phyloP scores from a whole-genome alignment of 257 asterid genomes.

The Anisodus acutangulus region DNA sequence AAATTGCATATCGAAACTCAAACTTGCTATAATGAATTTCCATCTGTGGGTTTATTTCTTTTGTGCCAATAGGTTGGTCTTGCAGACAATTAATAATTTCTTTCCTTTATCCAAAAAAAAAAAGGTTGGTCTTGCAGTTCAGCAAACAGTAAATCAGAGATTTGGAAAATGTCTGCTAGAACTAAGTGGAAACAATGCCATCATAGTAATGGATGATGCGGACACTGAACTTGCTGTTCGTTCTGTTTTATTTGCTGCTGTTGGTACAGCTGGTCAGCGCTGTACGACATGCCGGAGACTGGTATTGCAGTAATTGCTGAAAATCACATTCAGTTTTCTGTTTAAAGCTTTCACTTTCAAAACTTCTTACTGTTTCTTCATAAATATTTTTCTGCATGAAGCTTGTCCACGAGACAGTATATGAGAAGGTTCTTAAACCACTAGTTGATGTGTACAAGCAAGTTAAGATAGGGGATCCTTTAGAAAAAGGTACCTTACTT shows the following conservation, averaged over 20 bases:
- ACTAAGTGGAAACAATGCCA: conserved; percentile 95
- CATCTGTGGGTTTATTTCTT: conserved; percentile 4
- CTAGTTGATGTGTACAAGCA: conserved; percentile 82
- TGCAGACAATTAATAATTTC: no score
- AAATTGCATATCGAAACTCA: not conserved
- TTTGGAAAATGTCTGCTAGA: conserved; percentile 93
- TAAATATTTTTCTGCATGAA: conserved; percentile 40
- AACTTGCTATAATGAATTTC: not conserved
- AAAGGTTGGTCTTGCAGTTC: conserved; percentile 73
- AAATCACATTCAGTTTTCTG: conserved; percentile 27
- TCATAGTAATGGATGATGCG: conserved; percentile 95
- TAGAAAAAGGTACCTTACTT: conserved; percentile 84
- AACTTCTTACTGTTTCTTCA: conserved; percentile 21
- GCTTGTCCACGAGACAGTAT: conserved; percentile 89
- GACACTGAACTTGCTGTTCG: conserved; percentile 91
- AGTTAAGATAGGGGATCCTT: conserved; percentile 89
- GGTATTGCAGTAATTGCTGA: conserved; percentile 50
- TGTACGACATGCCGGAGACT: conserved; percentile 98
- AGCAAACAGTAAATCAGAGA: conserved; percentile 84
- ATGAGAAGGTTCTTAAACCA: conserved; percentile 73
- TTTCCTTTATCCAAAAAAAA: no score
- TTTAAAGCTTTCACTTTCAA: conserved; percentile 17
- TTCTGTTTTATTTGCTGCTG: conserved; percentile 93
- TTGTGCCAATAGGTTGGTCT: conserved; percentile 52
- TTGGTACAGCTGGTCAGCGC: conserved; percentile 99